These are phyloP conservation scores for Talaromyces sp. DNA, from an alignment of 2,329 filamentous ascomycete species.

Conservation along the genomic window DNA sequence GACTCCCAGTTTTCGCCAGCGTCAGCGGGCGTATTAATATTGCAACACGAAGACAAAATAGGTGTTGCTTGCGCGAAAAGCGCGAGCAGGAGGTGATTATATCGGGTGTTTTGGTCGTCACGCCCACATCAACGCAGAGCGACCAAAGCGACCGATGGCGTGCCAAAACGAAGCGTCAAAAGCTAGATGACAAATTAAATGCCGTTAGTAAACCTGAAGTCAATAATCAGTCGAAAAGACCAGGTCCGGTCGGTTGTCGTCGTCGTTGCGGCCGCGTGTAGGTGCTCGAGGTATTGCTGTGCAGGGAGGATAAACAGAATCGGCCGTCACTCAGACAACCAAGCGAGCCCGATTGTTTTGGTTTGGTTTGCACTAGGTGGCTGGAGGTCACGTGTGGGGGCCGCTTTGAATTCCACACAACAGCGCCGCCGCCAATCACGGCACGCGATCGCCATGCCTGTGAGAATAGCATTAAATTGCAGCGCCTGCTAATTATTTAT, in stretches of 20 bases:
- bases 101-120: constrained; percentile 22
- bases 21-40: constrained; percentile 25
- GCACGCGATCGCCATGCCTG: not conserved
- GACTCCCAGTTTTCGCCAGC: constrained; percentile 23
- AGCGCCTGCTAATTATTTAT: not conserved
- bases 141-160: constrained; percentile 9
- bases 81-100: constrained; percentile 16
- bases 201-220: not conserved
- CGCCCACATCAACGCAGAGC: constrained; percentile 19
- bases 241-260: constrained; percentile 14
- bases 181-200: constrained; percentile 1
- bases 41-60: constrained; percentile 5
- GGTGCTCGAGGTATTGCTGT: constrained; percentile 14
- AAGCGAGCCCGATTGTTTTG: constrained; percentile 22
- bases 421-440: constrained; percentile 4
- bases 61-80: not conserved
- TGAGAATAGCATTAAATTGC: too few relatives aligned
- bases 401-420: not conserved
- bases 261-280: constrained; percentile 18
- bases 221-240: constrained; percentile 4
- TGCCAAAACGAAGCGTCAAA: constrained; percentile 2
- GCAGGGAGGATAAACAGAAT: constrained; percentile 35
- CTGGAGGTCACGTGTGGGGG: constrained; percentile 26
- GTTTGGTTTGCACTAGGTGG: constrained; percentile 13
- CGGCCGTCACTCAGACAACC: constrained; percentile 38